phyloP scores from a whole-genome alignment of 495 filamentous ascomycete species.

The Annulohypoxylon bovei region DNA sequence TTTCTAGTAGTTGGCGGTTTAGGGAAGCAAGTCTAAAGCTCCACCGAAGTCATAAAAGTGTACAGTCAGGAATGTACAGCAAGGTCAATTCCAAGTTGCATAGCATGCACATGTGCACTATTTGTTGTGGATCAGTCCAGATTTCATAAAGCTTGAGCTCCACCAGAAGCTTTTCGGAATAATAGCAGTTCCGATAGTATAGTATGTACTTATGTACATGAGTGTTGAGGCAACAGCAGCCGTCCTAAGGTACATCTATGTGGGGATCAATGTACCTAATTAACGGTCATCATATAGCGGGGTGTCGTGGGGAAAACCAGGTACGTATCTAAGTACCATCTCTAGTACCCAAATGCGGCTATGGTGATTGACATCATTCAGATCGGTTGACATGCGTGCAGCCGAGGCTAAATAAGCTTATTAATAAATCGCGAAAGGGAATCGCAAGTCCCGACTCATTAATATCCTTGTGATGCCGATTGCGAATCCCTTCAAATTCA shows the following conservation, averaged over 20 bases:
- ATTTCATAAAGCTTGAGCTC: slow-evolving; percentile 25
- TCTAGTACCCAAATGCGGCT: slow-evolving; percentile 4
- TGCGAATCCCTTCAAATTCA: slow-evolving; percentile 24
- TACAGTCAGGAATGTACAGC: slow-evolving; percentile 23
- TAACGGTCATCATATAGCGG: background rate
- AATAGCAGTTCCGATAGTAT: background rate
- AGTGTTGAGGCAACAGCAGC: too few species aligned
- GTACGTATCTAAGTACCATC: slow-evolving; percentile 34
- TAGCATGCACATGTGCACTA: slow-evolving; percentile 5
- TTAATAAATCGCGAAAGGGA: slow-evolving; percentile 24
- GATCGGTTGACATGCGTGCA: slow-evolving; percentile 13
- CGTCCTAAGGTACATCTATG: background rate
- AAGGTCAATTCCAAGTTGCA: slow-evolving; percentile 32
- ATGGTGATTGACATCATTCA: slow-evolving; percentile 37
- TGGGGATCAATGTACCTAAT: background rate
- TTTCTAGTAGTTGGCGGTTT: slow-evolving; percentile 25
- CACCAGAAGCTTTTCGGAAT: background rate
- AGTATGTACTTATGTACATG: too few species aligned
- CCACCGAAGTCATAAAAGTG: slow-evolving; percentile 25
- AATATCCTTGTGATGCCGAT: slow-evolving; percentile 28
- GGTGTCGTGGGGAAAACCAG: slow-evolving; percentile 8
- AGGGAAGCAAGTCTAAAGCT: slow-evolving; percentile 36
- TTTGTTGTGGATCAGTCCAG: slow-evolving; percentile 25
- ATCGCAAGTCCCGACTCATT: background rate
- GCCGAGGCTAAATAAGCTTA: slow-evolving; percentile 38